Base-by-base conservation (phyloP, 2,329 filamentous ascomycete species). In the Monosporascus cannonballus region DNA sequence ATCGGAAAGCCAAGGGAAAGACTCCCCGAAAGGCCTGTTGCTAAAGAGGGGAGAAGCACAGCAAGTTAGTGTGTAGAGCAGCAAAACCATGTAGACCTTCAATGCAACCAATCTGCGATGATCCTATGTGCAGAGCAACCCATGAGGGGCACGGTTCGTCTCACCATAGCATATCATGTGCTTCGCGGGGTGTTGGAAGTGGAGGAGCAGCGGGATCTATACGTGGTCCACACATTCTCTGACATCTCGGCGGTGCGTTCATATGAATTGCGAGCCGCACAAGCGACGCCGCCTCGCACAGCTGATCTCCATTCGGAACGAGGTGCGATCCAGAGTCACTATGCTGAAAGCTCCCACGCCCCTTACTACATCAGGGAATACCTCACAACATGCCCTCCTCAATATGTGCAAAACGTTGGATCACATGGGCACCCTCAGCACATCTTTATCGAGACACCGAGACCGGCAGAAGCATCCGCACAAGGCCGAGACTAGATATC, bases 351-450 rank as follows among this genome's bases (percentile, higher is more conserved):
- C 24, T 62, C 73, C 5, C 63, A 70, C 49, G 61, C 61, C 47
- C 58, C 64, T 18, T 62, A 66, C 30, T 70, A 72, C 53, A 68
- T 69, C 51, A 59, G 67, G 45, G 66, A 70, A 45, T 67, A 71
- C 45, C 58, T 72, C 14, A 61, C 64, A 15, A 51, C 51, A 17
- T 58, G 51, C 27, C 27, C 9, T 30, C 3, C 27, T 4, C 9
- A 56, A 22, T 59, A 59, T 47, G 44, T 47, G 8, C 59, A 58
- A 50, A 54, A 54, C 18, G 11, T 38, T 41, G 18, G 57, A 36
- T 41, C 48, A 22, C 49, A 27, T 30, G 9, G 9, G 27, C 27
- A 11, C 9, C 27, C 27, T 30, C 27, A 11, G 27, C 27, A 11
- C 27, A 30, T 11, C 27, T 30, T 30, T 30, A 9, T 9, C 3